Conservation (phyloP, 306 rosid species). For the Hylodesmum podocarpum region DNA sequence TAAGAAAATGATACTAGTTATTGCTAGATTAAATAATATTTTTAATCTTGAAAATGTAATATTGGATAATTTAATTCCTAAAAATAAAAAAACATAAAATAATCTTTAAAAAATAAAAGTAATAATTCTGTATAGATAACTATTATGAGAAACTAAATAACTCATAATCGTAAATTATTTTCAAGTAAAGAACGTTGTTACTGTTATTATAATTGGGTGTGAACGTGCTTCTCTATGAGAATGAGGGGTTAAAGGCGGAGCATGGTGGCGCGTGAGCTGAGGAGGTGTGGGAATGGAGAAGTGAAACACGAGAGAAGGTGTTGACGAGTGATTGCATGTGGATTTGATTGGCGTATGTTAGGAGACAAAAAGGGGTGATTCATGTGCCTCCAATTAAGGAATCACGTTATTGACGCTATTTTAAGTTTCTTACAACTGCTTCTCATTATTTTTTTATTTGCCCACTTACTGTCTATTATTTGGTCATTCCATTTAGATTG, state of each 20-base stretch:
- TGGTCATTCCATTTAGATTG: neutral
- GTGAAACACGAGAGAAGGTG: neutral
- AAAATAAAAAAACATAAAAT: no score
- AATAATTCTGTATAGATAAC: no score
- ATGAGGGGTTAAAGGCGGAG: no score
- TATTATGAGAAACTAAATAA: no score
- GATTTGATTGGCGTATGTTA: neutral
- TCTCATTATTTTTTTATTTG: neutral
- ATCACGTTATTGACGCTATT: constrained; percentile 4
- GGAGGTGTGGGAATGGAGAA: neutral
- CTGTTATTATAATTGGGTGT: neutral
- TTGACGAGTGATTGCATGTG: neutral
- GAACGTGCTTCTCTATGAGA: constrained; percentile 28
- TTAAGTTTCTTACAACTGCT: neutral
- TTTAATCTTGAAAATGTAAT: no score
- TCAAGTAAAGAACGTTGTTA: no score
- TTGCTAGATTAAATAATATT: no score
- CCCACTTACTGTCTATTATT: neutral
- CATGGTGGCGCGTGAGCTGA: constrained; percentile 33
- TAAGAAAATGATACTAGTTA: no score
- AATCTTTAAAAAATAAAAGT: no score
- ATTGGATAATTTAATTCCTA: no score
- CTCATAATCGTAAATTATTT: no score
- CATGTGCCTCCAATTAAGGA: constrained; percentile 34
- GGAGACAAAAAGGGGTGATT: neutral